Conservation (phyloP, 345 rosid species). For the Gossypium stocksii region DNA sequence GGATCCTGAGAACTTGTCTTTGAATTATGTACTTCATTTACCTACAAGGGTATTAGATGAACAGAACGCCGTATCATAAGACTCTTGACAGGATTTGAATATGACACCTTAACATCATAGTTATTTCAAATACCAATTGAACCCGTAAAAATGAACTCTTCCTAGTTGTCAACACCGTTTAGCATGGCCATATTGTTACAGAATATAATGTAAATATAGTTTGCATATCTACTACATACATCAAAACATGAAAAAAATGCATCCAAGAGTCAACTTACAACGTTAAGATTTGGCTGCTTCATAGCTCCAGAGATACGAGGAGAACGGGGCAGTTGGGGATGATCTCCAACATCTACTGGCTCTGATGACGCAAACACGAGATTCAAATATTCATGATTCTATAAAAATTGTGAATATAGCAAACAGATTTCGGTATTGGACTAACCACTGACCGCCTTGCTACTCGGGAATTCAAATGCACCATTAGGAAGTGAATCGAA, state of each 20-base stretch:
- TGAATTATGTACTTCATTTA: slow-evolving; percentile 37
- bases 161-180: not conserved
- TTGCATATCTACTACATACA: not conserved
- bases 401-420: not conserved
- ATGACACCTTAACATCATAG: not conserved
- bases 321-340: slow-evolving; percentile 42
- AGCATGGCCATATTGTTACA: not conserved
- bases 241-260: slow-evolving; percentile 9
- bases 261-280: slow-evolving; percentile 49
- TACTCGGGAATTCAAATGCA: slow-evolving; percentile 65
- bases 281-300: slow-evolving; percentile 37
- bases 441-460: slow-evolving; percentile 52
- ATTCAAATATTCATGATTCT: slow-evolving; percentile 9
- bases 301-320: slow-evolving; percentile 40
- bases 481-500: slow-evolving; percentile 84
- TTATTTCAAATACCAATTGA: not conserved
- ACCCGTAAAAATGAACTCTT: not conserved
- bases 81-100: not conserved
- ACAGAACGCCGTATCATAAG: not conserved
- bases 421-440: slow-evolving; percentile 4
- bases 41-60: slow-evolving; percentile 35
- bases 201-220: too few species aligned
- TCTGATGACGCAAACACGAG: slow-evolving; percentile 37
- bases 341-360: slow-evolving; percentile 44
- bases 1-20: slow-evolving; percentile 43